A percentile compares a stretch with the other conserved stretches of the same genome.
Conservation (phyloP, 2,329 filamentous ascomycete genomes). For the Colletotrichum sp. region DNA sequence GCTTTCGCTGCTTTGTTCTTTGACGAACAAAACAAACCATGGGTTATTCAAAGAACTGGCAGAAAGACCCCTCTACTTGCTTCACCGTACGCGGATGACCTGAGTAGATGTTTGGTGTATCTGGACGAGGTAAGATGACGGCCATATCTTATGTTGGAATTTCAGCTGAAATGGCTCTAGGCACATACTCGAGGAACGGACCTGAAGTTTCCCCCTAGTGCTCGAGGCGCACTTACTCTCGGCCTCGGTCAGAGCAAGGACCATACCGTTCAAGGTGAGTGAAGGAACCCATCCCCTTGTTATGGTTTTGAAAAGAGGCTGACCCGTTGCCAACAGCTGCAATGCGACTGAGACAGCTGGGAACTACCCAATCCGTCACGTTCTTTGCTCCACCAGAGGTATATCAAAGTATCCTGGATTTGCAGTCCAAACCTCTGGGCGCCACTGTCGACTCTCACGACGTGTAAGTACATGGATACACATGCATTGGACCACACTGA, state of each 20-base stretch:
- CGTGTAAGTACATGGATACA: slow-evolving; percentile 36
- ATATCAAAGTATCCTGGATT: slow-evolving; percentile 62
- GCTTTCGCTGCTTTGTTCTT: slow-evolving; percentile 62
- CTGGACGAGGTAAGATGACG: slow-evolving; percentile 51
- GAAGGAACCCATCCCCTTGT: background rate
- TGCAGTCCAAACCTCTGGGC: slow-evolving; percentile 32
- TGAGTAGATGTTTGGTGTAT: slow-evolving; percentile 60
- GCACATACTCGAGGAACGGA: slow-evolving; percentile 67
- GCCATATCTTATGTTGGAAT: background rate
- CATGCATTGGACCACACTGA: background rate
- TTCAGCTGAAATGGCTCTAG: slow-evolving; percentile 3
- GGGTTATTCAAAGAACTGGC: slow-evolving; percentile 44
- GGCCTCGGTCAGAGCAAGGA: slow-evolving; percentile 65
- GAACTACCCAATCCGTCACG: slow-evolving; percentile 57
- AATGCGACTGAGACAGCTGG: slow-evolving; percentile 68
- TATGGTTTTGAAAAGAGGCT: background rate
- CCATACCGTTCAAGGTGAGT: slow-evolving; percentile 62
- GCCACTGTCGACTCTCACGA: slow-evolving; percentile 49
- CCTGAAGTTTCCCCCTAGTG: slow-evolving; percentile 54
- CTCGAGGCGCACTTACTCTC: slow-evolving; percentile 60
- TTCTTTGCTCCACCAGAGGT: slow-evolving; percentile 67
- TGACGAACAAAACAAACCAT: slow-evolving; percentile 46
- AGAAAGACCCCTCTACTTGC: slow-evolving; percentile 50
- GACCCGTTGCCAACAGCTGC: slow-evolving; percentile 52
- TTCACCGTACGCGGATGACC: slow-evolving; percentile 58